A percentile compares a stretch with the other conserved stretches of the same genome.
Evolutionary conservation across 176 grass and related monocot genomes (phyloP).

Genomic region (Guadua angustifolia): DNA sequence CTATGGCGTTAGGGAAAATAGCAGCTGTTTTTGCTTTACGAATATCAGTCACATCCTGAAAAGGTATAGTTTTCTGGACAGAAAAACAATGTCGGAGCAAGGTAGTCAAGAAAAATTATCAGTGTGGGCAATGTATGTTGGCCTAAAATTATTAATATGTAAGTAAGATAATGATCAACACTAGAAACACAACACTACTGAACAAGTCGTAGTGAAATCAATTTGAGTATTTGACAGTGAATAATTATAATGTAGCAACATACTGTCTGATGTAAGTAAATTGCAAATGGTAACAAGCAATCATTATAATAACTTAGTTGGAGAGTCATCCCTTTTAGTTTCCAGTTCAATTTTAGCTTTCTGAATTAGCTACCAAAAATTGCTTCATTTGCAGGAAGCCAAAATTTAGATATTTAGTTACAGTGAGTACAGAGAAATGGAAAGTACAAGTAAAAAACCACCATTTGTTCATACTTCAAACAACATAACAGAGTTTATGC

Average conservation of each 20-base stretch:
- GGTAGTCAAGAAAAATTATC: neutral
- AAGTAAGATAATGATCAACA: conserved; percentile 18
- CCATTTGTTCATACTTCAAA: conserved; percentile 3
- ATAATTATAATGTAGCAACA: conserved; percentile 30
- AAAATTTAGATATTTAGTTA: neutral
- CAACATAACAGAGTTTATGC: conserved; percentile 21
- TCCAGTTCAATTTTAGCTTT: conserved; percentile 23
- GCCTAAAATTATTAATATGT: neutral
- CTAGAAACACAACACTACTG: neutral
- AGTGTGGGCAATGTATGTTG: neutral
- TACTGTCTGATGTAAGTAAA: neutral
- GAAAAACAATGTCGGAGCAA: conserved; percentile 37
- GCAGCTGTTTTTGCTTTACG: conserved; percentile 98
- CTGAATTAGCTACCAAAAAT: neutral
- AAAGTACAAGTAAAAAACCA: neutral
- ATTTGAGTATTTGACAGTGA: conserved; percentile 7
- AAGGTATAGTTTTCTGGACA: conserved; percentile 86
- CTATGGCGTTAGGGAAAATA: conserved; percentile 97
- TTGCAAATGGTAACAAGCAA: neutral
- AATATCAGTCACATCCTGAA: conserved; percentile 77
- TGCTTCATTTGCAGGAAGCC: neutral
- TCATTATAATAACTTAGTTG: conserved; percentile 24
- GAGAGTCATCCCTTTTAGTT: conserved; percentile 4
- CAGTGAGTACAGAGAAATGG: conserved; percentile 25
- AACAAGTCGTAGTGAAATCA: conserved; percentile 7